Evolutionary conservation across 805 yeast species (phyloP).

Genomic region (Pichia exigua): DNA sequence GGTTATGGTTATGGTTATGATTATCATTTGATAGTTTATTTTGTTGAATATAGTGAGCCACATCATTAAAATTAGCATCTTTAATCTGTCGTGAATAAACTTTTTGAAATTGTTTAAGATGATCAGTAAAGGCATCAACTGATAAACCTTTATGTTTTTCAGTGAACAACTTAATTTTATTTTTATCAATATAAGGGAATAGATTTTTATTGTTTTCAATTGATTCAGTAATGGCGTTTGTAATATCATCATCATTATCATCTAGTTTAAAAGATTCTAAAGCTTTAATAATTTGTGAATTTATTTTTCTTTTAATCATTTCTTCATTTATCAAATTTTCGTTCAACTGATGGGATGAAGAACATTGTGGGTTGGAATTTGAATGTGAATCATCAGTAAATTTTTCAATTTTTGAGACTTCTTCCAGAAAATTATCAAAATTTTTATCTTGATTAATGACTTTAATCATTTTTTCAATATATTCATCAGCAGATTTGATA

Average conservation of each 20-base stretch:
- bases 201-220: slow-evolving; percentile 10
- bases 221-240: slow-evolving; percentile 15
- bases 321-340: slow-evolving; percentile 1
- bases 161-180: neutral
- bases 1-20: neutral
- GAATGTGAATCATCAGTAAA: neutral
- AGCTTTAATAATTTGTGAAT: slow-evolving; percentile 19
- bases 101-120: slow-evolving; percentile 1
- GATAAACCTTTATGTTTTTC: neutral
- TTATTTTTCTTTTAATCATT: slow-evolving; percentile 12
- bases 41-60: neutral
- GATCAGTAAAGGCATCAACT: neutral
- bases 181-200: slow-evolving; percentile 1
- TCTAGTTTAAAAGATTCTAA: slow-evolving; percentile 19
- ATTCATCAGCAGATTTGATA: slow-evolving; percentile 16
- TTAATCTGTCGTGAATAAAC: neutral
- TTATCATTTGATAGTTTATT: neutral
- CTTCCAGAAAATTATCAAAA: slow-evolving; percentile 19
- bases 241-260: slow-evolving; percentile 14
- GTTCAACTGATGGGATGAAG: neutral
- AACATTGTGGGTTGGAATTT: neutral
- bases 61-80: slow-evolving; percentile 1
- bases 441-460: slow-evolving; percentile 18
- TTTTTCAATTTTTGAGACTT: slow-evolving; percentile 14
- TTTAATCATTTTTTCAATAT: slow-evolving; percentile 19